Evolutionary conservation across 2,329 filamentous ascomycete species (phyloP).

Genomic region (Epichloe baconii): DNA sequence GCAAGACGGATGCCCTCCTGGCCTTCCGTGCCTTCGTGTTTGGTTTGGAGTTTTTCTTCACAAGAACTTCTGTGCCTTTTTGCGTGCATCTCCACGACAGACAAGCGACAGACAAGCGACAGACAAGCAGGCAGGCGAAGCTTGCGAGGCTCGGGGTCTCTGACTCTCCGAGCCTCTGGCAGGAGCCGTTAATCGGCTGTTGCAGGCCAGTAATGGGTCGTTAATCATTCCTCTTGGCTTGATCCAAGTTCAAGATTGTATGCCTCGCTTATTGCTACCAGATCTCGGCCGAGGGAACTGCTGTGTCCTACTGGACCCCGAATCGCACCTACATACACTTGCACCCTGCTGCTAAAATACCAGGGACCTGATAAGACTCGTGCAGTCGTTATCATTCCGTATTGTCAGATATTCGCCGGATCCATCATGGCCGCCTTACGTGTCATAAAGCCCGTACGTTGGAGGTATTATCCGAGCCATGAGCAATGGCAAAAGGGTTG

Average conservation of each 20-base stretch:
- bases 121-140: background rate
- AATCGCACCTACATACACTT: background rate
- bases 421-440: background rate
- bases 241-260: background rate
- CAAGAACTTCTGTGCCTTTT: background rate
- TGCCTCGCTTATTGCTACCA: background rate
- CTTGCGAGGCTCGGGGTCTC: background rate
- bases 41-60: background rate
- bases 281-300: conserved; percentile 6
- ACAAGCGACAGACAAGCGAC: background rate
- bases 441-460: background rate
- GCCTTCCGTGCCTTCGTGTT: background rate
- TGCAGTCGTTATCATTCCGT: background rate
- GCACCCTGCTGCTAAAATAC: background rate
- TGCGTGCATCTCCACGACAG: background rate
- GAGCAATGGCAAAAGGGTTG: background rate
- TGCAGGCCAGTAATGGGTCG: background rate
- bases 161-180: too few species aligned
- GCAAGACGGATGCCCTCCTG: conserved; percentile 7
- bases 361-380: background rate
- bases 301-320: background rate
- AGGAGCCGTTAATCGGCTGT: background rate
- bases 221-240: too few species aligned
- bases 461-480: background rate
- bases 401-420: background rate